Evolutionary conservation across 495 filamentous ascomycete genomes (phyloP), one percentile per base, ranked within the genome.

Genomic region (Trichoderma orchidacearum): DNA sequence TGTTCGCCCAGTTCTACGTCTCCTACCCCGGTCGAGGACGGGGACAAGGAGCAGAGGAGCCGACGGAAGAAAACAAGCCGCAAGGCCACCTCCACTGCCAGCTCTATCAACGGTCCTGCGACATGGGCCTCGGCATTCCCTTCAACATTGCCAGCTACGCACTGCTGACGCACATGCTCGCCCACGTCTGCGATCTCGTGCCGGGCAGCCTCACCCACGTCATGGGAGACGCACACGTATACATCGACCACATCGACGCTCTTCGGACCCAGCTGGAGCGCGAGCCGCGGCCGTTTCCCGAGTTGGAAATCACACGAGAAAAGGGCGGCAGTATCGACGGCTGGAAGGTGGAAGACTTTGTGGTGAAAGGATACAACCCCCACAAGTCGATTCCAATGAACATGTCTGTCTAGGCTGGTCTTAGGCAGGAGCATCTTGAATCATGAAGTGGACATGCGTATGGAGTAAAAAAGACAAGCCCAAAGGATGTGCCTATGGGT

Each of bases 1-100:
- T 98, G 93, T 96, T 98, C 72, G 92, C 92, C 13, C 94, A 97
- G 71, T 97, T 97, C 64, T 96, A 96, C 63, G 91, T 98, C 34
- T 88, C 85, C 1, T 96, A 81, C 68, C 86, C 87, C 7, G 56
- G 72, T 31, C 59, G 27, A 30, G 55, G 6, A 58, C 54, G 53
- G 5, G 66, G 58, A 53, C 51, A 52, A 45, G 34, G 18, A 23
- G 65, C 64, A 51, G 64, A 32, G 56, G 53, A 25, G 25, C 53
- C 68, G 27, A 64, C 60, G 36, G 64, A 66, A 32, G 68, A 65
- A 45, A 64, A 65, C 7, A 78, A 76, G 52, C 64, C 68, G 12
- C 78, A 76, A 59, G 90, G 90, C 3, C 76, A 84, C 27, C 73
- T 96, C 21, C 84, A 87, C 63, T 93, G 89, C 62, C 79, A 90